These are phyloP conservation scores for Baudoinia panamericana DNA, from an alignment of 495 filamentous ascomycete genomes.

Conservation along the genomic window DNA sequence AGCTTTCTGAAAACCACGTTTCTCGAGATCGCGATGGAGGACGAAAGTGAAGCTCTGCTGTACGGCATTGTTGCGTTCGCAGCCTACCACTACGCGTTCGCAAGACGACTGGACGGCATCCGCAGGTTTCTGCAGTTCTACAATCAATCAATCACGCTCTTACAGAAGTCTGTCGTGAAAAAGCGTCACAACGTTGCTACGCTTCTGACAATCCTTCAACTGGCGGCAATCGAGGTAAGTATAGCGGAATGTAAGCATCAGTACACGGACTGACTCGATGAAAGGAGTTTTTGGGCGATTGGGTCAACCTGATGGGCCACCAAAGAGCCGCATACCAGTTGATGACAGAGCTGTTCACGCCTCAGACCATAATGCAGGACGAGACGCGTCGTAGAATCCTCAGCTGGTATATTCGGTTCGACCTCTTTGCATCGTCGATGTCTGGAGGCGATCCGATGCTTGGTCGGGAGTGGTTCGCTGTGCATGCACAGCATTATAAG, in stretches of 20 bases:
- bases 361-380: constrained; percentile 58
- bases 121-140: constrained; percentile 80
- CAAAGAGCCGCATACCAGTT: constrained; percentile 80
- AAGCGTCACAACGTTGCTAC: constrained; percentile 62
- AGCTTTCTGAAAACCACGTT: constrained; percentile 62
- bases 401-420: constrained; percentile 80
- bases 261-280: constrained; percentile 21
- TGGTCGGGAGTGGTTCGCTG: constrained; percentile 66
- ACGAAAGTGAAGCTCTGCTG: constrained; percentile 57
- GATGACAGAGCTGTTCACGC: constrained; percentile 62
- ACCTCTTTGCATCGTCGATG: constrained; percentile 71
- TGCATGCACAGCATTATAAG: constrained; percentile 48
- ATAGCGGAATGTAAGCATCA: too few species aligned
- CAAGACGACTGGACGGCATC: constrained; percentile 48
- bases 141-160: constrained; percentile 65
- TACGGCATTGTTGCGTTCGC: constrained; percentile 86
- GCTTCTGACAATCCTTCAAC: constrained; percentile 76
- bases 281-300: constrained; percentile 90
- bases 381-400: constrained; percentile 58
- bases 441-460: constrained; percentile 64
- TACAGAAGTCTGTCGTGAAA: constrained; percentile 57
- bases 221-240: constrained; percentile 83
- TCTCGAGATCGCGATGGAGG: constrained; percentile 54
- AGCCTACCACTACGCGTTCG: constrained; percentile 71
- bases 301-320: constrained; percentile 81